Evolutionary conservation across 306 rosid genomes (phyloP), one percentile per base, ranked within the genome.

Genomic region (Astragalus glycyphyllos): DNA sequence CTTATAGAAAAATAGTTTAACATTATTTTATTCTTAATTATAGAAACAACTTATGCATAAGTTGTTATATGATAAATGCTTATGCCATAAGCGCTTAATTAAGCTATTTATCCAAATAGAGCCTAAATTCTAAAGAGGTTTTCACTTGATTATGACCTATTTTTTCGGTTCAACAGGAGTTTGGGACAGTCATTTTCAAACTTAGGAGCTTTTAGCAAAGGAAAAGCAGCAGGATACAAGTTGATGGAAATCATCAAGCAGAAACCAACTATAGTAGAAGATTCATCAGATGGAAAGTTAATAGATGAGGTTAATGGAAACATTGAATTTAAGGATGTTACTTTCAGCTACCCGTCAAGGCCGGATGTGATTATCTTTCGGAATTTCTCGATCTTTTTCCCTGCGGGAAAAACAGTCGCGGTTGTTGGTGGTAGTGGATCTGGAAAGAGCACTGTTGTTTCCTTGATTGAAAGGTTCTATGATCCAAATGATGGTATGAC

Each of bases 391-490:
- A 89, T 95, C 64, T 91, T 91, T 77, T 95, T 95, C 67, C 91
- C 97, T 1, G 99, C 97, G 2, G 99, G 99, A 16, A 95, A 91
- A 79, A 95, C 97, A 0, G 86, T 91, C 13, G 99, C 99, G 2
- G 96, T 95, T 76, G 97, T 95, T 37, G 99, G 99, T 1, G 97
- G 99, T 23, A 95, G 99, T 59, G 99, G 99, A 40, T 95, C 99
- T 0, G 99, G 99, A 20, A 95, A 91, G 80, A 95, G 99, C 77
- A 95, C 99, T 0, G 96, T 95, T n/a, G 97, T 95, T 37, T 91
- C 97, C 68, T 76, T 95, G 65, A 95, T 95, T 11, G 99, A 95
- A 75, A 86, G 99, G 81, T 95, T 95, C 84, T 95, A 95, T 16
- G 99, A 95, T 84, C 99, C 99, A 34, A 95, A 67, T 76, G 96